Evolutionary conservation across 768 basidiomycete genomes (phyloP).

Genomic region (Xerocomus potaroensis): DNA sequence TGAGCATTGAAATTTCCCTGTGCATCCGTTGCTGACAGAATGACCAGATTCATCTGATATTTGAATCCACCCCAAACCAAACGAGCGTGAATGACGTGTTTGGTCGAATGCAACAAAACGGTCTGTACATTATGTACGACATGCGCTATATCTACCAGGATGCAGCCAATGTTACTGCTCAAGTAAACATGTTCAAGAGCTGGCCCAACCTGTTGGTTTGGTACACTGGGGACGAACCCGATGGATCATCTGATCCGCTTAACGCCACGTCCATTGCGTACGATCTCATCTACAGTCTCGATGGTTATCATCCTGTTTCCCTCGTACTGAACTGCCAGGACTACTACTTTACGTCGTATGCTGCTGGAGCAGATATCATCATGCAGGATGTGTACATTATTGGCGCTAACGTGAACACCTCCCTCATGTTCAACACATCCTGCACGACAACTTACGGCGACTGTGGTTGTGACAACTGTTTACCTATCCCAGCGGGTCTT

Average conservation of each 20-base stretch:
- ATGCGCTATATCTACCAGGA: slow-evolving; percentile 74
- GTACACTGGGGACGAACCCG: slow-evolving; percentile 73
- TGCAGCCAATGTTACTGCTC: slow-evolving; percentile 49
- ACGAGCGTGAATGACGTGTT: slow-evolving; percentile 45
- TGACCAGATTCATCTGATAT: slow-evolving; percentile 61
- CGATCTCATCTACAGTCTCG: slow-evolving; percentile 55
- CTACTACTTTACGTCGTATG: slow-evolving; percentile 55
- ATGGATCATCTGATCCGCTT: slow-evolving; percentile 62
- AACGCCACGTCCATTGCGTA: slow-evolving; percentile 49
- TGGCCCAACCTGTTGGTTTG: slow-evolving; percentile 64
- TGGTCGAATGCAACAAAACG: slow-evolving; percentile 64
- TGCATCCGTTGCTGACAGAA: slow-evolving; percentile 6
- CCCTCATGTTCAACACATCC: slow-evolving; percentile 52
- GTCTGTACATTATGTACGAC: slow-evolving; percentile 72
- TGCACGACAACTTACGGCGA: slow-evolving; percentile 65
- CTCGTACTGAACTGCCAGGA: slow-evolving; percentile 64
- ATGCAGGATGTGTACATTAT: slow-evolving; percentile 55
- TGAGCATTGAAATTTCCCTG: slow-evolving; percentile 15
- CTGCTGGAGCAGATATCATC: slow-evolving; percentile 63
- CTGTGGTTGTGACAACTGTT: slow-evolving; percentile 71
- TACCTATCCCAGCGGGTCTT: slow-evolving; percentile 38
- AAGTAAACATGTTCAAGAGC: slow-evolving; percentile 65
- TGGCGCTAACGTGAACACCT: slow-evolving; percentile 60
- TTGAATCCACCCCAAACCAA: slow-evolving; percentile 53
- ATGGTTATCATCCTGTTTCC: slow-evolving; percentile 64